Evolutionary conservation across 1,284 basidiomycete genomes (phyloP).

Genomic region (Malassezia globosa): DNA sequence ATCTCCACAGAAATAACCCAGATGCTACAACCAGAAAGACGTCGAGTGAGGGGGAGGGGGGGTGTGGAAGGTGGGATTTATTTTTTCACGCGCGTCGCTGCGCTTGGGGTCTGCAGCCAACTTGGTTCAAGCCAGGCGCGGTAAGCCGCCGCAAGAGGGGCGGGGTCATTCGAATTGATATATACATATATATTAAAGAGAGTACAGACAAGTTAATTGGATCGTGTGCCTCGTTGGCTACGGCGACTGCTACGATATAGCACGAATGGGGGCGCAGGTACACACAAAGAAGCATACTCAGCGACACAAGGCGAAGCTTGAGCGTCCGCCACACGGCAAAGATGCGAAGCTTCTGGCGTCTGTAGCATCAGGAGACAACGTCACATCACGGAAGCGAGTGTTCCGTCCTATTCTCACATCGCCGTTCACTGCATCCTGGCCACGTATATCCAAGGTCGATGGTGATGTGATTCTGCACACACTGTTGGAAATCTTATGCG

Average conservation of each 20-base stretch:
- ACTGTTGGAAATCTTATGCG: constrained; percentile 10
- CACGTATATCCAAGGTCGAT: constrained; percentile 11
- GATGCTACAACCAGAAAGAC: too few relatives aligned
- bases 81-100: too few relatives aligned
- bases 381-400: background rate
- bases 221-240: background rate
- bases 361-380: background rate
- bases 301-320: constrained; percentile 7
- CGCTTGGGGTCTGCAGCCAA: too few relatives aligned
- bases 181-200: too few relatives aligned
- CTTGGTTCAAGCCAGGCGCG: too few relatives aligned
- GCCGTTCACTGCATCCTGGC: constrained; percentile 16
- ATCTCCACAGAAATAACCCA: too few relatives aligned
- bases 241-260: background rate
- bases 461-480: constrained; percentile 16
- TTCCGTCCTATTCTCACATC: constrained; percentile 19
- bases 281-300: constrained; percentile 14
- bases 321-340: constrained; percentile 5
- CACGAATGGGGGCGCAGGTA: background rate
- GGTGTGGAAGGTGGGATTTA: too few relatives aligned
- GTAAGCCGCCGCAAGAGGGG: too few relatives aligned
- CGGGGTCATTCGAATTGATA: too few relatives aligned
- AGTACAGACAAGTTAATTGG: too few relatives aligned
- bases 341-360: constrained; percentile 5
- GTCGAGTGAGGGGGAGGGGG: too few relatives aligned